Evolutionary conservation across 2,329 filamentous ascomycete species (phyloP), one percentile per base, ranked within the genome.

Genomic region (Fusarium sp.): DNA sequence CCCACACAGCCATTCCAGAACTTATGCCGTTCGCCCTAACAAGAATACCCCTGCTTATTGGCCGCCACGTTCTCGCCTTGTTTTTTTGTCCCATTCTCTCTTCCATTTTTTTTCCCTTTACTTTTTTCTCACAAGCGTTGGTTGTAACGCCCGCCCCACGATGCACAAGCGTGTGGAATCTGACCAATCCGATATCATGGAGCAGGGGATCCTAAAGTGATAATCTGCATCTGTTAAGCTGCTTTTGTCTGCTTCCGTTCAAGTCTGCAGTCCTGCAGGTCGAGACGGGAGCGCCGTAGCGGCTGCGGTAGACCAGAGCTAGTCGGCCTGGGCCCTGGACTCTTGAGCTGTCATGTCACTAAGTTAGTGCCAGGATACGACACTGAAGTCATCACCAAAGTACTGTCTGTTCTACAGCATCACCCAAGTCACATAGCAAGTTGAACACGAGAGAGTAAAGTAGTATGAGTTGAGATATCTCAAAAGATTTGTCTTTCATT

Each of bases 11-110:
- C 58, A 58, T 69, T 66, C 58, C 65, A 58, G 46, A 55, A 40
- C 43, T 51, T 59, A 73, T 75, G 70, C 74, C 74, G 74, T 76
- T 75, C 74, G 74, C 74, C 74, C 66, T 73, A 46, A 43, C 57
- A 20, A 56, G 46, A 29, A 9, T 40, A 47, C 57, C 55, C 59
- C 61, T 61, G 45, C 43, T 57, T 40, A 74, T 73, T 75, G 73
- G 73, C 52, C 67, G 62, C 70, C 70, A 72, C 66, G 32, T 54
- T 58, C 47, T 60, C 69, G 66, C 69, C 66, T 58, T 72, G 54
- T 68, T 72, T 72, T 71, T 67, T 64, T 38, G 34, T 15, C 51
- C 53, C n/a, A 45, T 46, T 46, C 34, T 38, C 46, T 45, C 47
- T 43, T 43, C 25, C 34, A 38, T 52, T 46, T 30, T 40, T 40